Conservation (phyloP, 345 rosid genomes). For the Rubroshorea leprosula region DNA sequence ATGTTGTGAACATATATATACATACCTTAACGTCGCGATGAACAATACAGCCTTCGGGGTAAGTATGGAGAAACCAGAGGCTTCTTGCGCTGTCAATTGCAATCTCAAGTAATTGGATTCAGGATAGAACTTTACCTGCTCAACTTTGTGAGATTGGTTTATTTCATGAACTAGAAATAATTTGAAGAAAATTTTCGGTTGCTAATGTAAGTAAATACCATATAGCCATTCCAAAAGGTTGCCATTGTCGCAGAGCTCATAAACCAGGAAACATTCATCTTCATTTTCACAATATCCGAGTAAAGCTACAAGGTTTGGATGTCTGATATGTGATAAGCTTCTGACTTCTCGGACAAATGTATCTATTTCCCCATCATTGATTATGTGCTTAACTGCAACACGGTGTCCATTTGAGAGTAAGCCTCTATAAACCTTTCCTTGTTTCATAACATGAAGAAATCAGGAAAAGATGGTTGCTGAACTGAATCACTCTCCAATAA, state of each 20-base stretch:
- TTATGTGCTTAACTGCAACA: constrained; percentile 54
- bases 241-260: constrained; percentile 51
- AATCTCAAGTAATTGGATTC: constrained; percentile 49
- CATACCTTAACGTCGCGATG: constrained; percentile 48
- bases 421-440: constrained; percentile 64
- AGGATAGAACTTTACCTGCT: constrained; percentile 47
- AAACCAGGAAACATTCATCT: constrained; percentile 49
- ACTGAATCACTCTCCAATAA: no score
- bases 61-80: constrained; percentile 50
- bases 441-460: constrained; percentile 1
- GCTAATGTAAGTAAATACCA: constrained; percentile 24
- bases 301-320: constrained; percentile 56
- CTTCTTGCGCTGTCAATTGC: constrained; percentile 45
- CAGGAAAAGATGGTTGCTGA: background rate
- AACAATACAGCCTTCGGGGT: constrained; percentile 49
- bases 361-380: constrained; percentile 40
- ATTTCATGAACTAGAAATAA: background rate
- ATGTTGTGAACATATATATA: background rate
- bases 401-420: constrained; percentile 33
- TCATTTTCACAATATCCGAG: constrained; percentile 44
- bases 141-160: constrained; percentile 1
- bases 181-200: background rate
- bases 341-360: constrained; percentile 51
- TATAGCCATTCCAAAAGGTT: constrained; percentile 59
- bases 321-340: constrained; percentile 50